Evolutionary conservation across 768 basidiomycete species (phyloP).

Genomic region (Auricularia cornea): DNA sequence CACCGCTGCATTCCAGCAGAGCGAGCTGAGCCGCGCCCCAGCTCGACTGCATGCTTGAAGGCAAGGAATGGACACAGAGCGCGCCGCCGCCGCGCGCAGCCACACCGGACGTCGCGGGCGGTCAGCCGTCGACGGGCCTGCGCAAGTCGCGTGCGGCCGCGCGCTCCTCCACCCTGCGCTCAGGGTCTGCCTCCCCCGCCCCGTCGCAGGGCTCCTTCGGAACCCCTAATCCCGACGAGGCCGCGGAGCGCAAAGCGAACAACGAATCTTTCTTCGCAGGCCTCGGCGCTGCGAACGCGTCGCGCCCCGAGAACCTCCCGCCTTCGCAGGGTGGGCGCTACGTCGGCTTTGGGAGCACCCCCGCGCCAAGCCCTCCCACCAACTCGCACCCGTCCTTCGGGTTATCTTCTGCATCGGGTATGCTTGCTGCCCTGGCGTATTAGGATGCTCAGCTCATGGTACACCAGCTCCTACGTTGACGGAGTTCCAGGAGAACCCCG

Average conservation of each 20-base stretch:
- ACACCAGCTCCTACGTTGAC: conserved; percentile 53
- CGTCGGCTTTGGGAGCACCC: conserved; percentile 84
- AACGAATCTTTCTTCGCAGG: conserved; percentile 85
- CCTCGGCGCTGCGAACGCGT: conserved; percentile 76
- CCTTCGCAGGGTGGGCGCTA: conserved; percentile 94
- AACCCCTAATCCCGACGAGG: conserved; percentile 35
- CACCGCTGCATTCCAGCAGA: neutral
- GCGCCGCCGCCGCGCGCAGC: conserved; percentile 46
- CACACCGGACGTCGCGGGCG: conserved; percentile 39
- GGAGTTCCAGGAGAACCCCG: conserved; percentile 82
- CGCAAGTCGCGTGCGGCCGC: conserved; percentile 76
- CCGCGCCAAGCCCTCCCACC: conserved; percentile 41
- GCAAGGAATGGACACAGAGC: conserved; percentile 71
- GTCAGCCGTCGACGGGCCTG: conserved; percentile 50
- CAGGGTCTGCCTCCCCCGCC: conserved; percentile 46
- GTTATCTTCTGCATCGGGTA: conserved; percentile 58
- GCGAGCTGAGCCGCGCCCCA: conserved; percentile 22
- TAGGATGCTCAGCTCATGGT: too few species aligned
- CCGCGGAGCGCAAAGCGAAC: conserved; percentile 54
- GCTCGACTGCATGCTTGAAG: conserved; percentile 72
- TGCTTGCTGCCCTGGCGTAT: neutral
- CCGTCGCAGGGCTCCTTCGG: conserved; percentile 38
- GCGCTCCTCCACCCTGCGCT: conserved; percentile 41
- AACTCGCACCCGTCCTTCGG: conserved; percentile 58
- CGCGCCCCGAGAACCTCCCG: conserved; percentile 67